phyloP scores from a whole-genome alignment of 1,284 basidiomycete species.

The Malassezia globosa region DNA sequence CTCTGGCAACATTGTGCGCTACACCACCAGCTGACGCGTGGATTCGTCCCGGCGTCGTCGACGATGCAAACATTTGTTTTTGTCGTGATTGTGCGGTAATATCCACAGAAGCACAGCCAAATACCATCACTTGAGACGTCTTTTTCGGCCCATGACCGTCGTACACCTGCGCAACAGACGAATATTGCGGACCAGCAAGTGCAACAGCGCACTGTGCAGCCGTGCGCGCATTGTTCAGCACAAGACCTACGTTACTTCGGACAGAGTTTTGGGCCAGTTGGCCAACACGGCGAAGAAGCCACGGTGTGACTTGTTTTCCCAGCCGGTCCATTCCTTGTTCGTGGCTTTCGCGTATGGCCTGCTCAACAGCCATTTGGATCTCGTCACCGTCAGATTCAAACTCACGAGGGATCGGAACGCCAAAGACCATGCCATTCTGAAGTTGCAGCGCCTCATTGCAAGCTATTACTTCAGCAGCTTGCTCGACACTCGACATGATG shows the following conservation, averaged over 20 bases:
- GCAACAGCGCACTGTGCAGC: conserved; percentile 73
- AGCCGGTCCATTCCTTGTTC: conserved; percentile 65
- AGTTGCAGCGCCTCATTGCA: conserved; percentile 57
- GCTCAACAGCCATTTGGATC: conserved; percentile 72
- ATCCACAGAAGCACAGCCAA: conserved; percentile 41
- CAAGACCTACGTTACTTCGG: conserved; percentile 65
- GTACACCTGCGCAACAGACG: conserved; percentile 17
- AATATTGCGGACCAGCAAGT: conserved; percentile 35
- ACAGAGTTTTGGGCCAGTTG: conserved; percentile 62
- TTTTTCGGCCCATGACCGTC: background rate
- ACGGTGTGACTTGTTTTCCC: conserved; percentile 90
- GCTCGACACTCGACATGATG: conserved; percentile 16
- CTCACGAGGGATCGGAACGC: conserved; percentile 75
- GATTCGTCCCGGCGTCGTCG: conserved; percentile 71
- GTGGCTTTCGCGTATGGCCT: conserved; percentile 72
- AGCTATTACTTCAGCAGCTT: conserved; percentile 46
- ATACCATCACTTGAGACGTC: conserved; percentile 19
- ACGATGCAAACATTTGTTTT: conserved; percentile 2
- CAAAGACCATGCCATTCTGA: conserved; percentile 55
- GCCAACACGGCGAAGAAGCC: conserved; percentile 73
- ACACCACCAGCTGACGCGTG: conserved; percentile 74
- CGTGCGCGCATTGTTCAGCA: conserved; percentile 79
- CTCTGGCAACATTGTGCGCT: conserved; percentile 83
- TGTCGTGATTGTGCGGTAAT: conserved; percentile 24
- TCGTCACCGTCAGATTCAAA: conserved; percentile 59